phyloP scores from a whole-genome alignment of 2,329 filamentous ascomycete genomes.

The Colletotrichum acutatum region DNA sequence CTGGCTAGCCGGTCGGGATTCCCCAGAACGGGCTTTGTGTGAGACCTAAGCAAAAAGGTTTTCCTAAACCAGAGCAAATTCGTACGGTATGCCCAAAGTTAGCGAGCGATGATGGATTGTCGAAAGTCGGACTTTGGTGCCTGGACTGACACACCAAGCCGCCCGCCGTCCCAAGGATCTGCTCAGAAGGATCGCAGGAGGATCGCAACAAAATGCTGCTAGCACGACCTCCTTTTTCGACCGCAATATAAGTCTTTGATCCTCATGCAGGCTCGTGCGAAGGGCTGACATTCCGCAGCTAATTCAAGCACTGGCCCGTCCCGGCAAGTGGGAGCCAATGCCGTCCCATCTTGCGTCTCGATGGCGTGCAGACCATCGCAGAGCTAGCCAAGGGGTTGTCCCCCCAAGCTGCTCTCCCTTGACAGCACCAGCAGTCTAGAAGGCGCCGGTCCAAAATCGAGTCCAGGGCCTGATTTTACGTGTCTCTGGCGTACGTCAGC shows the following conservation, averaged over 20 bases:
- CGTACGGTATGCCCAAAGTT: too few species aligned
- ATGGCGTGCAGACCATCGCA: slow-evolving; percentile 14
- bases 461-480: not conserved
- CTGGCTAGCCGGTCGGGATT: not conserved
- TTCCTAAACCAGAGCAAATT: not conserved
- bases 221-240: not conserved
- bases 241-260: not conserved
- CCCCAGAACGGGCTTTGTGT: not conserved
- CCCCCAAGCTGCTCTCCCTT: not conserved
- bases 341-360: slow-evolving; percentile 5
- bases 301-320: slow-evolving; percentile 4
- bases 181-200: not conserved
- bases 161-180: not conserved
- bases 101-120: not conserved
- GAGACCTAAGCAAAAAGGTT: not conserved
- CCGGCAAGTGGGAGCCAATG: not conserved
- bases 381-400: slow-evolving; percentile 11
- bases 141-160: not conserved
- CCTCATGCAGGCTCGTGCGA: not conserved
- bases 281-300: not conserved
- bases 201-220: not conserved
- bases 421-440: not conserved
- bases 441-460: not conserved
- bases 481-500: slow-evolving; percentile 8
- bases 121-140: not conserved